Percentiles rank a stretch among this genome's conserved stretches.
Conservation (phyloP, 2,329 filamentous ascomycete species). For the Cladophialophora bantiana region DNA sequence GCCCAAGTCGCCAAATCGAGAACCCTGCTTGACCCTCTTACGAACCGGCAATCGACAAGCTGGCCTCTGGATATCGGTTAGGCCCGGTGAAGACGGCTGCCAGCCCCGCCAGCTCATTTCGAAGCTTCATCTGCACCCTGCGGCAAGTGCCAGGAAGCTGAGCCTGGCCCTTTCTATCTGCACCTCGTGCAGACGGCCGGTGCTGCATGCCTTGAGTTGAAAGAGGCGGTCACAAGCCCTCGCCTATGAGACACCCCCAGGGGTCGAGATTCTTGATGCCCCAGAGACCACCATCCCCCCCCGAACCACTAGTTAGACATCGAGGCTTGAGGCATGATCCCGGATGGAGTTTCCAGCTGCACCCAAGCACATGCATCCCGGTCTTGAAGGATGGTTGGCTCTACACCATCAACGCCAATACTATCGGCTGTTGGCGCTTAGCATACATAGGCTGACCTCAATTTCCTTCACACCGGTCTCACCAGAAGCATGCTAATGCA, state of each 20-base stretch:
- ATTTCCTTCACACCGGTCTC: slow-evolving; percentile 2
- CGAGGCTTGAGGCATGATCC: background rate
- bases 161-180: background rate
- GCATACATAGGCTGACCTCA: background rate
- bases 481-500: slow-evolving; percentile 5
- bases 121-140: slow-evolving; percentile 4
- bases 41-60: background rate
- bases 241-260: background rate
- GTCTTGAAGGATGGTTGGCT: background rate
- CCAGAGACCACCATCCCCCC: background rate
- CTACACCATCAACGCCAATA: background rate
- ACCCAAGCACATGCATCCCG: slow-evolving; percentile 4
- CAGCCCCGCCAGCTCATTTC: background rate
- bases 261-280: background rate
- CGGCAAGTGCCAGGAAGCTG: background rate
- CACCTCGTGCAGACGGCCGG: slow-evolving; percentile 3
- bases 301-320: background rate
- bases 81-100: background rate
- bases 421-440: slow-evolving; percentile 6
- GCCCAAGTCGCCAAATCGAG: background rate
- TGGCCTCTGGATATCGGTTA: background rate
- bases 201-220: background rate
- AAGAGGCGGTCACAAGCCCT: slow-evolving; percentile 7
- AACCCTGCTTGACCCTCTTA: background rate
- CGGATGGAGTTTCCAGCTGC: slow-evolving; percentile 1